Base-by-base conservation (phyloP, 139 green algal genomes). In the Desmodesmus armatus region DNA sequence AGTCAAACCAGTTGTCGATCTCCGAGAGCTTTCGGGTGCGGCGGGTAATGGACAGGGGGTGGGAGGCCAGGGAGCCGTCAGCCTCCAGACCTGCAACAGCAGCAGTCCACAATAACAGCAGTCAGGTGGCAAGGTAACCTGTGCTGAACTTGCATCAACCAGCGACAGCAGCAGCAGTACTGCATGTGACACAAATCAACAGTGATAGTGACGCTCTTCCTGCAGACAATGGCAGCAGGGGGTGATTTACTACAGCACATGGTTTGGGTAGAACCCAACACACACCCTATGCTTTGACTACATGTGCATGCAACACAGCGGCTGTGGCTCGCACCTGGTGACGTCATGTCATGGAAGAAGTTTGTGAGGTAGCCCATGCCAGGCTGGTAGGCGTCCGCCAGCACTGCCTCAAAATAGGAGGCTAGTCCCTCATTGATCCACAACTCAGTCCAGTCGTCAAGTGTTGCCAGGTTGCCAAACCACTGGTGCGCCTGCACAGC, bases 351-450 rank as follows among this genome's bases (percentile, higher is more conserved):
- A 3, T 62, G 29, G 15, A 60, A 5, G 43, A 83, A 83, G 71
- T 21, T 40, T 3, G 79, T 33, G 31, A 92, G 89, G 77, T 90
- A 91, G 0, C 35, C 40, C 53, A 79, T 87, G 1, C 85, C 43
- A 0, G 92, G 87, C 15, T 67, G 41, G 37, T 47, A 90, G 5
- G 85, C 85, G 29, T 83, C 35, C 17, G 92, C 94, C 0, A 90
- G 93, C 33, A 96, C 60, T 19, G 89, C 85, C 87, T 98, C 93
- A 83, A 97, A 94, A 90, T 98, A 98, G 19, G 87, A 92, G 7
- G 96, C 95, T 82, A 96, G 96, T 53, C 96, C 96, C 87, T 99
- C 96, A 67, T 98, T 98, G 4, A 99, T 90, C 95, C 96, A 99
- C 70, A 99, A 85, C 89, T 98, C 95, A 2, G 88, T 93, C 96